These are phyloP conservation scores for Tetracladium marchalianum DNA, from an alignment of 495 filamentous ascomycete genomes.

Conservation along the genomic window DNA sequence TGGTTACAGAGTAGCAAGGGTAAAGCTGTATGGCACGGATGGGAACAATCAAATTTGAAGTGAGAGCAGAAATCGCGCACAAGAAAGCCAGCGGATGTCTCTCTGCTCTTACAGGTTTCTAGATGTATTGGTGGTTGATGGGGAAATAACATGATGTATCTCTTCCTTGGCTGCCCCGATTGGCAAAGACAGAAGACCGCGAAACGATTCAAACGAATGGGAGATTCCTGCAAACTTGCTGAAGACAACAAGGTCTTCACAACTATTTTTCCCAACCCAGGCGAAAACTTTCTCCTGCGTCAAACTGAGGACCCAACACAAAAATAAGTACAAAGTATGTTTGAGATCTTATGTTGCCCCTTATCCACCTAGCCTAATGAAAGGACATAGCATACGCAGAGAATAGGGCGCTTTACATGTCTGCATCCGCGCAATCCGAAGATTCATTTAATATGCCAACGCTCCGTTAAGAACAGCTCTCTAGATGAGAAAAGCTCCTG, in stretches of 20 bases:
- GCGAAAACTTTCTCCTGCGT: too few species aligned
- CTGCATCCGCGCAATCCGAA: slow-evolving; percentile 14
- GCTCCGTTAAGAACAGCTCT: slow-evolving; percentile 58
- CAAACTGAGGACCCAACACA: too few species aligned
- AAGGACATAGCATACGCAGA: slow-evolving; percentile 17
- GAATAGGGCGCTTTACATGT: slow-evolving; percentile 21
- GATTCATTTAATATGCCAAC: slow-evolving; percentile 40
- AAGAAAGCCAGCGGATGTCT: too few species aligned
- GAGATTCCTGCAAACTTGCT: too few species aligned
- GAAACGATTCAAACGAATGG: too few species aligned
- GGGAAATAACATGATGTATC: too few species aligned
- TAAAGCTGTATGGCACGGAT: slow-evolving; percentile 29
- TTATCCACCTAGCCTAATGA: slow-evolving; percentile 23
- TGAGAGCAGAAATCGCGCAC: background rate
- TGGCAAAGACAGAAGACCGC: too few species aligned
- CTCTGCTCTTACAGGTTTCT: too few species aligned
- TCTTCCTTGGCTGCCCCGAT: too few species aligned
- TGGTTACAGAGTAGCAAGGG: slow-evolving; percentile 29
- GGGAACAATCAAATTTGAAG: slow-evolving; percentile 12
- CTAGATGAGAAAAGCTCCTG: slow-evolving; percentile 44
- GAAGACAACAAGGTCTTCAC: too few species aligned
- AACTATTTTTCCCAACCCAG: too few species aligned
- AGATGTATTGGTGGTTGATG: too few species aligned
- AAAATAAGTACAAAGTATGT: slow-evolving; percentile 10
- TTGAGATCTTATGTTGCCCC: slow-evolving; percentile 24